Evolutionary conservation across 2,329 filamentous ascomycete species (phyloP).

Genomic region (Colletotrichum eremochloae): DNA sequence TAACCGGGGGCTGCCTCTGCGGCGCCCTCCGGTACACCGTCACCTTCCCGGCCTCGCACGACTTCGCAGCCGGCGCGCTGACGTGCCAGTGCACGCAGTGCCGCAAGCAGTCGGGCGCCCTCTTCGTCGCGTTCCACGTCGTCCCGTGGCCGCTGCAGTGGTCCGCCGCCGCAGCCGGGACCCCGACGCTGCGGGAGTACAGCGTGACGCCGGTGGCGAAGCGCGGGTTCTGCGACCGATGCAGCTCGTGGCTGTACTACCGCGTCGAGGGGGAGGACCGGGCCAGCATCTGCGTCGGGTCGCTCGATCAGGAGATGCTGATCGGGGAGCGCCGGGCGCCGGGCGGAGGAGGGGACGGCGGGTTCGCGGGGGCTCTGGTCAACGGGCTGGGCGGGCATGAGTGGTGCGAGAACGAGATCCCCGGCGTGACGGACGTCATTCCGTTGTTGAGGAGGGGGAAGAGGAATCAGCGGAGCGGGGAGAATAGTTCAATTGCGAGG

Average conservation of each 20-base stretch:
- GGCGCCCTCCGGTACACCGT: slow-evolving; percentile 62
- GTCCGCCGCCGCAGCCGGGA: slow-evolving; percentile 44
- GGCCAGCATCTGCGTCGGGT: slow-evolving; percentile 57
- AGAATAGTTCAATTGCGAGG: not conserved
- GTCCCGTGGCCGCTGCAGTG: slow-evolving; percentile 55
- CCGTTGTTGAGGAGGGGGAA: slow-evolving; percentile 29
- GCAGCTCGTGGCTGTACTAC: slow-evolving; percentile 66
- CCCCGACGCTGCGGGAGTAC: slow-evolving; percentile 55
- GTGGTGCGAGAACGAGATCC: slow-evolving; percentile 61
- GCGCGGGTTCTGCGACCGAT: slow-evolving; percentile 63
- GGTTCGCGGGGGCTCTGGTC: slow-evolving; percentile 57
- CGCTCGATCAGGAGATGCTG: slow-evolving; percentile 61
- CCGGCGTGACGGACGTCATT: slow-evolving; percentile 62
- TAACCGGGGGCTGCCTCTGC: slow-evolving; percentile 67
- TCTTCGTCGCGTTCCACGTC: slow-evolving; percentile 58
- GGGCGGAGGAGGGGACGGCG: slow-evolving; percentile 29
- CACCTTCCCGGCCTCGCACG: slow-evolving; percentile 59
- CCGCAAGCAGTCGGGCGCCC: slow-evolving; percentile 63
- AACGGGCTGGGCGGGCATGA: slow-evolving; percentile 53
- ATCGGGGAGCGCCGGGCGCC: slow-evolving; percentile 18
- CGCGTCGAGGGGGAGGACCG: slow-evolving; percentile 48
- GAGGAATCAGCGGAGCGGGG: slow-evolving; percentile 3
- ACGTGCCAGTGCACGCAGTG: slow-evolving; percentile 70
- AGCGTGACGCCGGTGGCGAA: slow-evolving; percentile 54
- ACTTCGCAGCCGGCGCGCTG: slow-evolving; percentile 58